Evolutionary conservation across 768 basidiomycete species (phyloP), one percentile per base, ranked within the genome.

Genomic region (Pleurotus cornucopiae): DNA sequence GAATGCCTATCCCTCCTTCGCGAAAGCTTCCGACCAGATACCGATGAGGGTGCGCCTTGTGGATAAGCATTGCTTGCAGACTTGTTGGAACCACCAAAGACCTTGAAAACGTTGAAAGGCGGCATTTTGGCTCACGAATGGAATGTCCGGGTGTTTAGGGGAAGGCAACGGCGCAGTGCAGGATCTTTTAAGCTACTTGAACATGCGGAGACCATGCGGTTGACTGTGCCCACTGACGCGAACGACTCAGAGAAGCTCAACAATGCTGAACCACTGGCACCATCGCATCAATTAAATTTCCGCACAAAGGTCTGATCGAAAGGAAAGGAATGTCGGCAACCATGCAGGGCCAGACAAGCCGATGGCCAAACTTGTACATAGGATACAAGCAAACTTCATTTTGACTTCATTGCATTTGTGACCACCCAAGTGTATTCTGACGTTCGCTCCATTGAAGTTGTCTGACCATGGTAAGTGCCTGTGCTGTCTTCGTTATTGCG

Each of bases 401-500:
- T 34, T 34, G 30, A 34, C 7, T 7, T 34, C 30, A 34, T 34
- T 34, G 30, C 30, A 34, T 34, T 34, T n/a, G 41, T 40, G 51
- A 18, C 37, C 37, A 23, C 13, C 38, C 39, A 18, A 53, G 21
- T 16, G 43, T 60, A 41, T 58, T 61, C 48, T 75, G 73, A 55
- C 51, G 67, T 69, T 80, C 75, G 61, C 70, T 76, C 72, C 73
- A 71, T 57, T 82, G 81, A 52, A 89, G 69, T 54, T 82, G 76
- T 57, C 77, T 81, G 53, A 89, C 78, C 56, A 86, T 78, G 6
- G 71, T 69, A 58, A 90, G 70, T 5, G 88, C 87, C 57, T 80
- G 76, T 1, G 81, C 75, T 6, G 87, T 81, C 64, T 88, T 88
- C 43, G 71, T 67, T 26, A 91, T 85, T 1, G 86, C 80, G 59